Evolutionary conservation across 805 yeast species (phyloP), one percentile per base, ranked within the genome.

Genomic region (Scheffersomyces coipomensis): DNA sequence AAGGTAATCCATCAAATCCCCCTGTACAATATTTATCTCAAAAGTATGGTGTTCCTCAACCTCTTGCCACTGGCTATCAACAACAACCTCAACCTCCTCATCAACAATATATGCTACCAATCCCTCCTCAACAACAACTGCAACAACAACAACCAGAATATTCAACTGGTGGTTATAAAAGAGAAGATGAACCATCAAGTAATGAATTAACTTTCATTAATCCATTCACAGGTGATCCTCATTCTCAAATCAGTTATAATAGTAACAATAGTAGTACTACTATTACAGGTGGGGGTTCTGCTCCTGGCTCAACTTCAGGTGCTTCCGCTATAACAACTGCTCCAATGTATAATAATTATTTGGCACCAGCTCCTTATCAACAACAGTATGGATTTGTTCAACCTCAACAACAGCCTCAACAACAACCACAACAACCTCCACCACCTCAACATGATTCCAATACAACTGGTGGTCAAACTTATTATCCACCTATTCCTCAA

Each of bases 191-290:
- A 13, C 40, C 34, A 31, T 25, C 37, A n/a, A 21, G 18, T 16
- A 25, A 33, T 27, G 58, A 53, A 24, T 36, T 53, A 19, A 45
- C 55, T 3, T 55, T 55, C 26, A 49, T 43, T 24, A 55, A 55
- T 33, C 57, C 58, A 2, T 53, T 53, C 34, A 43, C 49, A 19
- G 48, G 49, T 9, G 37, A 42, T 1, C 31, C 46, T 9, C 45
- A 42, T 22, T 44, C 41, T 22, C 24, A 27, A 27, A 15, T 27
- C 5, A 27, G 30, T 15, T 27, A 27, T 27, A 15, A 15, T 15
- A 15, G 11, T 13, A 27, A 27, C 10, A 27, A 37, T 30, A 27
- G 30, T 6, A 19, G 13, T 17, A 32, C 39, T 13, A 17, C 38
- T 2, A 32, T 26, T 12, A 38, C 24, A 30, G 31, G 40, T 10